Evolutionary conservation across 441 rosid species (phyloP).

Genomic region (Dalechampia spathulata): DNA sequence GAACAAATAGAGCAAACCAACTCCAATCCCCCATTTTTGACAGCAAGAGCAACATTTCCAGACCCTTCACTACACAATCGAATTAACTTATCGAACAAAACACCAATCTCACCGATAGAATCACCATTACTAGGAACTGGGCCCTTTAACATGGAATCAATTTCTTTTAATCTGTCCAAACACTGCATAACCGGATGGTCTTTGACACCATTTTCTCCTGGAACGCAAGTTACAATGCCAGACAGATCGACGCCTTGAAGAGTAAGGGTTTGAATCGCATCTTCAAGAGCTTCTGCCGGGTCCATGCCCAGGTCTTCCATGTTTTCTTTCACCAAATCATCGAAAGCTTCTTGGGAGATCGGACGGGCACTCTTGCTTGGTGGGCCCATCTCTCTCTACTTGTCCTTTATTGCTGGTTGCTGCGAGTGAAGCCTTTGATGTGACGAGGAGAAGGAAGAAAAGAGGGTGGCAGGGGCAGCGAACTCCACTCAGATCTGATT

Average conservation of each 20-base stretch:
- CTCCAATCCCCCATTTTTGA: slow-evolving; percentile 63
- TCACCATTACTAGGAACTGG: slow-evolving; percentile 23
- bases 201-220: slow-evolving; percentile 53
- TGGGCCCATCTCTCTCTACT: slow-evolving; percentile 17
- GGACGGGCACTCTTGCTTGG: slow-evolving; percentile 34
- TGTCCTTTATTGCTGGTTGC: not conserved
- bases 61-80: slow-evolving; percentile 40
- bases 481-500: slow-evolving; percentile 5
- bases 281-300: slow-evolving; percentile 83
- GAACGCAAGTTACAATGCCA: slow-evolving; percentile 71
- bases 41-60: slow-evolving; percentile 57
- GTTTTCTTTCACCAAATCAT: slow-evolving; percentile 80
- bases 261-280: slow-evolving; percentile 74
- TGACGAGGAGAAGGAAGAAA: not conserved
- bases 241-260: slow-evolving; percentile 97
- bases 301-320: slow-evolving; percentile 87
- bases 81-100: slow-evolving; percentile 35
- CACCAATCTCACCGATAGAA: slow-evolving; percentile 34
- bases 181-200: slow-evolving; percentile 62
- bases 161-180: slow-evolving; percentile 45
- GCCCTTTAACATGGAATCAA: slow-evolving; percentile 19
- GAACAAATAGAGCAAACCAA: slow-evolving; percentile 52
- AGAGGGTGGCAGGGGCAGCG: not conserved
- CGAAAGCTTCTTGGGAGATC: slow-evolving; percentile 88
- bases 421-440: not conserved